These are phyloP conservation scores for Trichophyton verrucosum DNA, from an alignment of 2,329 filamentous ascomycete genomes.

Conservation along the genomic window DNA sequence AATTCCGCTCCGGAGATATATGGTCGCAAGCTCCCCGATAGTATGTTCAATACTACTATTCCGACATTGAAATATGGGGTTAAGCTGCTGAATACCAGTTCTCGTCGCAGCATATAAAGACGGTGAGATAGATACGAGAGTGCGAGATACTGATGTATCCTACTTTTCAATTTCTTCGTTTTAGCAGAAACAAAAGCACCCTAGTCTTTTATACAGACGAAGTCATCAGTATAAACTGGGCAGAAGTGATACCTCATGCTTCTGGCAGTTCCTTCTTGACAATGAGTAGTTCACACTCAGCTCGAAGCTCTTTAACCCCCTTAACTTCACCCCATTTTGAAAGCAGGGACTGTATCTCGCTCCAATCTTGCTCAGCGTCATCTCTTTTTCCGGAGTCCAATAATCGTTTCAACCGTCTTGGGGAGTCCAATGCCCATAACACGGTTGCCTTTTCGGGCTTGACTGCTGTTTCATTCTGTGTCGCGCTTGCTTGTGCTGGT, in stretches of 20 bases:
- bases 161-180: not conserved
- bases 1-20: no score
- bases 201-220: not conserved
- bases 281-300: slow-evolving; percentile 27
- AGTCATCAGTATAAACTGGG: not conserved
- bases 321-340: slow-evolving; percentile 33
- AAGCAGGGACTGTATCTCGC: slow-evolving; percentile 27
- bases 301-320: slow-evolving; percentile 31
- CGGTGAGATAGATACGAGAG: not conserved
- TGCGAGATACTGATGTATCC: not conserved
- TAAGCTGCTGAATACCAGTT: no score
- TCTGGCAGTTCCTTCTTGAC: slow-evolving; percentile 7
- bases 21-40: no score
- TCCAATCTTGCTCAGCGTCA: slow-evolving; percentile 34
- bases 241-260: not conserved
- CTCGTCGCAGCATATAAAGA: no score
- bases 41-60: no score
- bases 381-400: slow-evolving; percentile 28
- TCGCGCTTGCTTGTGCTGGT: slow-evolving; percentile 19
- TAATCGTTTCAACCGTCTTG: slow-evolving; percentile 26
- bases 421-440: slow-evolving; percentile 33
- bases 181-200: not conserved
- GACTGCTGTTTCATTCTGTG: slow-evolving; percentile 10
- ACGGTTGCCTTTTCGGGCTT: slow-evolving; percentile 32
- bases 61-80: no score